Conservation (phyloP, 257 asterid genomes). For the Coffea eugenioides region DNA sequence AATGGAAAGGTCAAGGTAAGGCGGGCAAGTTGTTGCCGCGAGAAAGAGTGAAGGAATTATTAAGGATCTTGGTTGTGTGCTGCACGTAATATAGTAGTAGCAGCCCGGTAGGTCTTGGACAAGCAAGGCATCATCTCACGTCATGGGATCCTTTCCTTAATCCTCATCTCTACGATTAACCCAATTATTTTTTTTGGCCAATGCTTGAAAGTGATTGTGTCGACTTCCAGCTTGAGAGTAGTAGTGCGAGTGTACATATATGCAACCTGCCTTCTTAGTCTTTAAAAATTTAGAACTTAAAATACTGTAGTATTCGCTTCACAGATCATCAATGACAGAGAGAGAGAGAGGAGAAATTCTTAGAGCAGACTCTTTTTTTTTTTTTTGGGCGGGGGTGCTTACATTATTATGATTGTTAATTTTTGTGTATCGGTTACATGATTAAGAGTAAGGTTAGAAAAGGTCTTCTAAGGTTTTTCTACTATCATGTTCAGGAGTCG, state of each 20-base stretch:
- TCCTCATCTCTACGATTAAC: neutral
- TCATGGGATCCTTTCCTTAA: conserved; percentile 13
- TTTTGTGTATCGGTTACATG: too few species aligned
- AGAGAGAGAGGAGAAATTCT: neutral
- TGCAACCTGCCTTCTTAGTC: neutral
- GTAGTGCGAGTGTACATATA: conserved; percentile 5
- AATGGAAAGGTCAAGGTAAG: neutral
- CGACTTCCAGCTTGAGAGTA: neutral
- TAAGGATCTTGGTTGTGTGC: conserved; percentile 17
- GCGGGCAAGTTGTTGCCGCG: conserved; percentile 18
- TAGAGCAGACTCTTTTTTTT: too few species aligned
- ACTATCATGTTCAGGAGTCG: too few species aligned
- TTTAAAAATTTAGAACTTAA: neutral
- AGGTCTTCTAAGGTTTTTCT: too few species aligned
- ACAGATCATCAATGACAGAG: conserved; percentile 14
- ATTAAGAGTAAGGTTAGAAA: too few species aligned
- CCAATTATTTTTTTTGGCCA: neutral
- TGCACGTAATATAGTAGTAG: conserved; percentile 27
- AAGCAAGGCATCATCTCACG: conserved; percentile 4
- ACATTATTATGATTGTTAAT: too few species aligned
- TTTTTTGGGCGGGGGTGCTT: too few species aligned
- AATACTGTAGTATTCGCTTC: neutral
- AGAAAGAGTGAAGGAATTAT: conserved; percentile 4
- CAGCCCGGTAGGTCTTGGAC: neutral
- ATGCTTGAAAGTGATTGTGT: neutral